A percentile compares a stretch with the other conserved stretches of the same genome.
These are phyloP conservation scores for Penicillium mononematosum DNA, from an alignment of 495 filamentous ascomycete species.

Conservation along the genomic window DNA sequence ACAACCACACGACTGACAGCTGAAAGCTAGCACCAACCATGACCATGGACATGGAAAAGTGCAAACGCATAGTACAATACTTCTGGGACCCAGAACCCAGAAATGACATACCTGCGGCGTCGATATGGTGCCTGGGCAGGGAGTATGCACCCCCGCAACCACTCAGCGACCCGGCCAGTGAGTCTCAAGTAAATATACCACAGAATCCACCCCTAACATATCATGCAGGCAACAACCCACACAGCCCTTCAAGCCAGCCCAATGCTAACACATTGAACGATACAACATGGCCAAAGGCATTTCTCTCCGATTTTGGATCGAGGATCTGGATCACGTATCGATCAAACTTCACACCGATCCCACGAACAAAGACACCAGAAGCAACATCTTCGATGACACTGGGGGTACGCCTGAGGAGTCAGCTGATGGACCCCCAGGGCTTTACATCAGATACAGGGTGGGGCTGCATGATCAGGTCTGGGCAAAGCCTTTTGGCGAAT, in stretches of 20 bases:
- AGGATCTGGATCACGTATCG: conserved; percentile 97
- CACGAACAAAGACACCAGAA: conserved; percentile 69
- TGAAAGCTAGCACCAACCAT: conserved; percentile 27
- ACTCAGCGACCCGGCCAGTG: conserved; percentile 23
- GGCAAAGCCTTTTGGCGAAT: conserved; percentile 90
- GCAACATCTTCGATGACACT: conserved; percentile 76
- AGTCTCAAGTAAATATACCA: neutral
- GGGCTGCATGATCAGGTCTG: conserved; percentile 99
- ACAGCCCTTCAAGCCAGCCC: neutral
- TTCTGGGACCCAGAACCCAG: conserved; percentile 93
- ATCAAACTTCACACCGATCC: conserved; percentile 79
- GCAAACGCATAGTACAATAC: conserved; percentile 82
- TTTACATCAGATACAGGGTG: conserved; percentile 95
- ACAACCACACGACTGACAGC: neutral
- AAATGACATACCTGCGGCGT: conserved; percentile 67
- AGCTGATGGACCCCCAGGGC: conserved; percentile 73
- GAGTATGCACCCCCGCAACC: conserved; percentile 53
- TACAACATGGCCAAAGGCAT: conserved; percentile 71
- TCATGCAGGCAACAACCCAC: conserved; percentile 1
- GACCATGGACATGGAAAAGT: conserved; percentile 63
- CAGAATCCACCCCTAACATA: neutral
- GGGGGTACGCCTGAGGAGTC: conserved; percentile 76
- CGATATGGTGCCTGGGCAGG: conserved; percentile 87
- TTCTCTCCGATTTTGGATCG: conserved; percentile 90
- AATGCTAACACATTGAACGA: conserved; percentile 25